phyloP scores from a whole-genome alignment of 73 alveolate genomes.

The Halteria grandinella region DNA sequence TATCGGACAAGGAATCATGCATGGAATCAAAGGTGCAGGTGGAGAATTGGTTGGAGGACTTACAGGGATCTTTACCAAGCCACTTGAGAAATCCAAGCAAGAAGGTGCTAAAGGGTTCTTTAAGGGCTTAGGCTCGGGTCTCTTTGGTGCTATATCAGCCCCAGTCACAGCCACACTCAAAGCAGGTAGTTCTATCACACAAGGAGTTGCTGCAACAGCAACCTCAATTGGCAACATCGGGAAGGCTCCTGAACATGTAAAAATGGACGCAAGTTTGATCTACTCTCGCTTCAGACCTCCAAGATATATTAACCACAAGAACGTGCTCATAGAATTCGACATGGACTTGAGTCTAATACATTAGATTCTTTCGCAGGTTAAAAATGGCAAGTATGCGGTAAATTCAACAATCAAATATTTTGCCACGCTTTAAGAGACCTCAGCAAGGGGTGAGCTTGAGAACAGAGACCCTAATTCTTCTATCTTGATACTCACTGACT shows the following conservation, averaged over 20 bases:
- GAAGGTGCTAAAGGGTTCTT: conserved; percentile 90
- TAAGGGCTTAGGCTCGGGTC: conserved; percentile 86
- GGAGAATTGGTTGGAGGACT: conserved; percentile 83
- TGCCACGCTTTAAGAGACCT: conserved; percentile 19
- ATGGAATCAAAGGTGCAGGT: conserved; percentile 90
- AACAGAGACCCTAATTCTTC: background rate
- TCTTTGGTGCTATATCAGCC: conserved; percentile 80
- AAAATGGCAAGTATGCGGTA: conserved; percentile 25
- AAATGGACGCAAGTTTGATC: conserved; percentile 68
- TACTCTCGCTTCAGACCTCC: conserved; percentile 89
- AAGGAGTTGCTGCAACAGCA: conserved; percentile 82
- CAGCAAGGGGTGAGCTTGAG: background rate
- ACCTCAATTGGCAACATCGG: conserved; percentile 51
- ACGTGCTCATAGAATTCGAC: conserved; percentile 11
- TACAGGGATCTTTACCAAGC: conserved; percentile 85
- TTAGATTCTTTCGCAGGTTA: background rate
- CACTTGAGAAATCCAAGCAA: conserved; percentile 77
- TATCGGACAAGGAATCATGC: conserved; percentile 73
- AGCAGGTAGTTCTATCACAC: conserved; percentile 73
- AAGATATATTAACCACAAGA: conserved; percentile 72
- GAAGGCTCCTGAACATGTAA: background rate
- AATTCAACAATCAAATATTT: conserved; percentile 16
- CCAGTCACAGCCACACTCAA: conserved; percentile 87
- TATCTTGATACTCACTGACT: conserved; percentile 5
- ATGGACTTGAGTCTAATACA: conserved; percentile 10